Percentiles rank a stretch among this genome's conserved stretches.
phyloP scores from a whole-genome alignment of 805 yeast species.

The Candida awuae region DNA sequence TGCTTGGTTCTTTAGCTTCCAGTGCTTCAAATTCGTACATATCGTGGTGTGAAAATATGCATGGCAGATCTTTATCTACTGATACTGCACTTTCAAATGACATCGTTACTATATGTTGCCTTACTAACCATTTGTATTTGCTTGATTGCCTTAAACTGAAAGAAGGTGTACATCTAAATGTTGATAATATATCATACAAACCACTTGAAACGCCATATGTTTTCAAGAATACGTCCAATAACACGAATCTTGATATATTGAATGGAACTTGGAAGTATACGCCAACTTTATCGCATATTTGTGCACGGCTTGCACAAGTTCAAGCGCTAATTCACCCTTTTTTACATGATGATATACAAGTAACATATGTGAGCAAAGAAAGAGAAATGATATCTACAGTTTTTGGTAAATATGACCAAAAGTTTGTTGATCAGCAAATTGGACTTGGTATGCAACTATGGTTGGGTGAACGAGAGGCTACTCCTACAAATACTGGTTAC shows the following conservation, averaged over 20 bases:
- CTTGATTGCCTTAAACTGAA: constrained; percentile 40
- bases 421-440: constrained; percentile 26
- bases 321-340: constrained; percentile 31
- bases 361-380: constrained; percentile 12
- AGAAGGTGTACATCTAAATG: constrained; percentile 38
- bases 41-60: constrained; percentile 39
- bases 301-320: constrained; percentile 46
- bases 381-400: constrained; percentile 9
- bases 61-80: constrained; percentile 38
- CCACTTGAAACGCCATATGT: not conserved
- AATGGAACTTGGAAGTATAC: constrained; percentile 42
- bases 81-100: constrained; percentile 41
- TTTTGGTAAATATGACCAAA: constrained; percentile 31
- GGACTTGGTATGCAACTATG: constrained; percentile 40
- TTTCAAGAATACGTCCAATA: not conserved
- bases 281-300: constrained; percentile 48
- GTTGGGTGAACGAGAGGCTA: constrained; percentile 50
- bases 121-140: constrained; percentile 30
- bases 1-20: constrained; percentile 34
- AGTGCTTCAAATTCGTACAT: constrained; percentile 30
- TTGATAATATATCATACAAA: constrained; percentile 25
- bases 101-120: constrained; percentile 32
- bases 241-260: constrained; percentile 3
- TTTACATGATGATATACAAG: constrained; percentile 35
- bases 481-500: constrained; percentile 31